phyloP scores from a whole-genome alignment of 805 yeast genomes.

The Kazachstania psychrophila region DNA sequence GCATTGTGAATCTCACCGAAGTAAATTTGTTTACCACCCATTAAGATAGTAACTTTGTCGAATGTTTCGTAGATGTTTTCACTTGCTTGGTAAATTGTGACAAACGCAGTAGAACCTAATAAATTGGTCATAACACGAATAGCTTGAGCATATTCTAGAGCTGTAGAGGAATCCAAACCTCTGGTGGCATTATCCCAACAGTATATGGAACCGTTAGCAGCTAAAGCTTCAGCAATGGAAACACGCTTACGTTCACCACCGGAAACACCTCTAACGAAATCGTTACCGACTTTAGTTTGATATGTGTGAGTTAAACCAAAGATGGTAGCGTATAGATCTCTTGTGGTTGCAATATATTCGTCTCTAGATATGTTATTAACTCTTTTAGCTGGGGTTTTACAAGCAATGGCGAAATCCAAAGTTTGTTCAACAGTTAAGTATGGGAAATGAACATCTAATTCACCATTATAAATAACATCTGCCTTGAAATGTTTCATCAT shows the following conservation, averaged over 20 bases:
- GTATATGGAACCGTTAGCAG: conserved; percentile 46
- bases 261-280: conserved; percentile 60
- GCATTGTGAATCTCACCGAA: conserved; percentile 45
- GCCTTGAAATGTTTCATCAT: conserved; percentile 50
- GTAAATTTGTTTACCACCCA: conserved; percentile 46
- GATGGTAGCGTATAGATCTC: conserved; percentile 32
- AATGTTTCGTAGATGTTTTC: conserved; percentile 46
- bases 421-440: conserved; percentile 69
- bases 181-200: conserved; percentile 72
- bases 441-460: conserved; percentile 67
- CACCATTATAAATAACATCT: conserved; percentile 50
- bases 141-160: conserved; percentile 54
- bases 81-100: conserved; percentile 53
- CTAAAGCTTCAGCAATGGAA: conserved; percentile 68
- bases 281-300: conserved; percentile 48
- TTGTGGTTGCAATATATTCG: conserved; percentile 38
- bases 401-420: conserved; percentile 56
- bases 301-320: conserved; percentile 50
- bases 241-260: conserved; percentile 87
- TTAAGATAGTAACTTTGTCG: conserved; percentile 45
- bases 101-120: conserved; percentile 43
- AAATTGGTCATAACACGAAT: conserved; percentile 46
- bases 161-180: conserved; percentile 67
- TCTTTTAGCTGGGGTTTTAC: conserved; percentile 54
- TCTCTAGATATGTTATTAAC: conserved; percentile 38